These are phyloP conservation scores for Tubosaeta sp. DNA, from an alignment of 768 basidiomycete species.

Conservation along the genomic window DNA sequence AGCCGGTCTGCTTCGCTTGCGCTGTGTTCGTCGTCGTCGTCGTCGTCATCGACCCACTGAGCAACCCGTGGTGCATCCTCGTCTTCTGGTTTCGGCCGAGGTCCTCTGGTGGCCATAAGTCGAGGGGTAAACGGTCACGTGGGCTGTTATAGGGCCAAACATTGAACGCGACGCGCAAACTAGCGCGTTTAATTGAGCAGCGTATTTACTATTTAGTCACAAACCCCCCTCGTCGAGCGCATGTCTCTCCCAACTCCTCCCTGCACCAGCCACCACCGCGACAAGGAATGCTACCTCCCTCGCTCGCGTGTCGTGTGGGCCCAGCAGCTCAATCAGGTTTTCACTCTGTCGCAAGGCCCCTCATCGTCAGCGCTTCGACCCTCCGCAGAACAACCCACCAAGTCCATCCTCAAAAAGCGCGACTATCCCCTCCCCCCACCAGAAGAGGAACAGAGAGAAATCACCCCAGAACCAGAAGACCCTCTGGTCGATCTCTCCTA, in stretches of 20 bases:
- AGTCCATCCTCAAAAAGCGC: conserved; percentile 68
- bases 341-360: conserved; percentile 33
- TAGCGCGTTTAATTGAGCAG: conserved; percentile 33
- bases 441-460: conserved; percentile 50
- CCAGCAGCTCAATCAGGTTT: conserved; percentile 42
- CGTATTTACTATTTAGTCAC: conserved; percentile 22
- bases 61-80: conserved; percentile 52
- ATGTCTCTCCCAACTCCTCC: conserved; percentile 63
- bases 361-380: conserved; percentile 30
- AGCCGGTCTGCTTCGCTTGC: conserved; percentile 5
- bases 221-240: neutral
- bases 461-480: conserved; percentile 73
- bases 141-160: conserved; percentile 26
- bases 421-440: conserved; percentile 32
- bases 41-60: conserved; percentile 55
- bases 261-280: conserved; percentile 49
- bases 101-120: conserved; percentile 22
- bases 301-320: conserved; percentile 49
- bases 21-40: neutral
- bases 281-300: conserved; percentile 48
- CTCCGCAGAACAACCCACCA: conserved; percentile 44
- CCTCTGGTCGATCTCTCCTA: conserved; percentile 62
- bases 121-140: conserved; percentile 10
- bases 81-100: neutral
- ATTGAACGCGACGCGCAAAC: conserved; percentile 40